phyloP scores from a whole-genome alignment of 2,329 filamentous ascomycete genomes.

The Myotisia sp. region DNA sequence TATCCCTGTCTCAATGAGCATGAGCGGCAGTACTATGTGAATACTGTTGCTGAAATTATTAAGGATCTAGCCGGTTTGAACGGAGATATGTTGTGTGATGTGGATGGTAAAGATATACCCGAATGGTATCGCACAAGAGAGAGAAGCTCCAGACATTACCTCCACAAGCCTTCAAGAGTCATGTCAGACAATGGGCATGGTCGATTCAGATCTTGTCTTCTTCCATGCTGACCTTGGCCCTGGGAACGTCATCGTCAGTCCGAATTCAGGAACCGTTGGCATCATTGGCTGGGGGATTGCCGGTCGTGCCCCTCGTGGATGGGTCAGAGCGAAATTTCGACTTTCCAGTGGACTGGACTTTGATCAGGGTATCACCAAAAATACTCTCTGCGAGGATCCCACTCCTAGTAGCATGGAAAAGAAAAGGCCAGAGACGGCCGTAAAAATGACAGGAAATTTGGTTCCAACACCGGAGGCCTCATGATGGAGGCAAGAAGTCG shows the following conservation, averaged over 20 bases:
- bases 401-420: too few species aligned
- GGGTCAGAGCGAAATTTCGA: constrained; percentile 23
- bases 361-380: constrained; percentile 1
- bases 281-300: constrained; percentile 23
- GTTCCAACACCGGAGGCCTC: too few species aligned
- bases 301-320: constrained; percentile 20
- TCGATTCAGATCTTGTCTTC: constrained; percentile 18
- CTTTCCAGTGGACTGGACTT: constrained; percentile 21
- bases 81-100: too few species aligned
- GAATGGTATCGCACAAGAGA: constrained; percentile 5
- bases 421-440: too few species aligned
- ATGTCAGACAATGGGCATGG: constrained; percentile 16
- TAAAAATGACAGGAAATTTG: too few species aligned
- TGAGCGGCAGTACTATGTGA: too few species aligned
- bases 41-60: too few species aligned
- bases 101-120: too few species aligned
- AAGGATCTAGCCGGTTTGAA: too few species aligned
- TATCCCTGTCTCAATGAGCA: too few species aligned
- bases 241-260: constrained; percentile 19
- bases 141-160: constrained; percentile 2
- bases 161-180: constrained; percentile 4
- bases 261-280: constrained; percentile 13
- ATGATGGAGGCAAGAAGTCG: too few species aligned
- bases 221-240: constrained; percentile 22
- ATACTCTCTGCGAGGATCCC: too few species aligned